Percentiles rank a stretch among this genome's conserved stretches.
Evolutionary conservation across 2,329 filamentous ascomycete genomes (phyloP).

Genomic region (Rhinocladiella similis): DNA sequence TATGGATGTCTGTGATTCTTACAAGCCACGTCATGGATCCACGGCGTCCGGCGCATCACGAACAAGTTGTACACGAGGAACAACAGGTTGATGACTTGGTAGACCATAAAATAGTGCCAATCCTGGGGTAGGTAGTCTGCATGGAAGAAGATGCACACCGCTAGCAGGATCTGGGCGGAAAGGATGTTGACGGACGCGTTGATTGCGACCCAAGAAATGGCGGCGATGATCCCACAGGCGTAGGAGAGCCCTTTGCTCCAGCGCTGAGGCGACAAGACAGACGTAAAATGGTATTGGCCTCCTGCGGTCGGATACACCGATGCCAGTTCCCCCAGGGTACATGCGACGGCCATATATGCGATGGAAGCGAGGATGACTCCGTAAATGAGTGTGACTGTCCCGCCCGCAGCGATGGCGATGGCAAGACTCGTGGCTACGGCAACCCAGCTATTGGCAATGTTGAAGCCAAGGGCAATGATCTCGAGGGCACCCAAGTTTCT

Average conservation of each 20-base stretch:
- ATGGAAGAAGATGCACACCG: constrained; percentile 33
- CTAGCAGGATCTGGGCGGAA: constrained; percentile 36
- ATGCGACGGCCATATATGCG: constrained; percentile 27
- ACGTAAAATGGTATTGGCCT: constrained; percentile 45
- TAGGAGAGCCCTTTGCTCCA: no score
- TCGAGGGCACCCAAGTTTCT: constrained; percentile 7
- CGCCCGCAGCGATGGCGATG: constrained; percentile 9
- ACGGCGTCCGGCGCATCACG: constrained; percentile 8
- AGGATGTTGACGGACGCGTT: constrained; percentile 40
- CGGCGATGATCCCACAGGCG: constrained; percentile 22
- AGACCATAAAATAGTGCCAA: constrained; percentile 42
- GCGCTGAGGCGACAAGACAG: constrained; percentile 36
- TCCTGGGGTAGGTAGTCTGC: constrained; percentile 33
- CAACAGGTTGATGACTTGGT: constrained; percentile 36
- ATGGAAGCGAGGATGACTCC: constrained; percentile 29
- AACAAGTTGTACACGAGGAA: constrained; percentile 29
- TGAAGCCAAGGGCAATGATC: constrained; percentile 26
- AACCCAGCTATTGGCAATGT: constrained; percentile 32
- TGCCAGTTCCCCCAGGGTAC: constrained; percentile 39
- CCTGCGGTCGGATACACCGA: constrained; percentile 43
- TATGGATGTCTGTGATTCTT: not conserved
- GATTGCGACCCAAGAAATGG: constrained; percentile 41
- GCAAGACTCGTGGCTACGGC: constrained; percentile 11
- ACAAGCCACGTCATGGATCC: constrained; percentile 9
- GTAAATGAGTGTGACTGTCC: not conserved